Base-by-base conservation (phyloP, 495 filamentous ascomycete genomes). In the Collariella sp. region DNA sequence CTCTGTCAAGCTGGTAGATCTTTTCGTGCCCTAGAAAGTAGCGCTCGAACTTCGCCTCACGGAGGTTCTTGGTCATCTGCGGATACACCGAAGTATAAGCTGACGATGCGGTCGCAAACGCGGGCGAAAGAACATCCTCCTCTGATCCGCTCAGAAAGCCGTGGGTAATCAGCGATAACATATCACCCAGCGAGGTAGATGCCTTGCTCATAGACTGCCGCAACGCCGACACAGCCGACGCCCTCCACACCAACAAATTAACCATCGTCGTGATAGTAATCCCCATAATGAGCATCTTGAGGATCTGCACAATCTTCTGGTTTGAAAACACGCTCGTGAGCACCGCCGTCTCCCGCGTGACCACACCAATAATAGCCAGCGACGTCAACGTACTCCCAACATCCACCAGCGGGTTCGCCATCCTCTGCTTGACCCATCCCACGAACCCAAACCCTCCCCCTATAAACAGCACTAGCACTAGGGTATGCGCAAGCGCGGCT, bases 281-380 rank as follows among this genome's bases (percentile, higher is more conserved):
- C 7, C 89, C 91, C 86, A 96, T 89, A 29, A 91, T 61, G 15
- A 98, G 79, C 79, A 96, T 95, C 62, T 90, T 91, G 62, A 95
- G 69, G 15, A 95, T 87, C 70, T 96, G 91, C 12, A 79, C 75
- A 33, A 96, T 85, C 69, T 96, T 95, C 26, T 81, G 82, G 56
- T 87, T 78, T 0, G 85, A 87, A 62, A 96, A 86, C 35, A 84
- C 81, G 3, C 83, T 88, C 23, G 75, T 80, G 63, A 95, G 87
- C 2, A 96, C 83, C 1, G 87, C 79, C 54, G 87, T 90, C 68
- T 97, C 93, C 68, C 94, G 96, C 2, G 93, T 96, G 58, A 96
- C 70, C 36, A 96, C 80, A 2, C 87, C 93, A 64, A 96, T 96
- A 44, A 93, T 90, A 20, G 88, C 86, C 20, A 97, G 81, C n/a